phyloP scores from a whole-genome alignment of 2,329 filamentous ascomycete species.

The Pseudogymnoascus sp. region DNA sequence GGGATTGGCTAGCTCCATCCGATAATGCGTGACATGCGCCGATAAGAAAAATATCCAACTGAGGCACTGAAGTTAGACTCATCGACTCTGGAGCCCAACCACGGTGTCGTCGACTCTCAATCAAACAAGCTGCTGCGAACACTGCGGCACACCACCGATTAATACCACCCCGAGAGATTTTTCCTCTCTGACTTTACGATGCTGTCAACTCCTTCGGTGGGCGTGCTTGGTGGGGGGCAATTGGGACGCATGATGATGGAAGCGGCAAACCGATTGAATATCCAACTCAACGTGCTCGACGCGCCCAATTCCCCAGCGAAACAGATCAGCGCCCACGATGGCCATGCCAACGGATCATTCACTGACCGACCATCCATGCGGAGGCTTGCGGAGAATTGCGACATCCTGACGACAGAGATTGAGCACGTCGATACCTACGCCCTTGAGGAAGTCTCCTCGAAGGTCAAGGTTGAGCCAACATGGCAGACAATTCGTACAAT shows the following conservation, averaged over 20 bases:
- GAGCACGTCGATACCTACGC: constrained; percentile 91
- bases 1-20: neutral
- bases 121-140: neutral
- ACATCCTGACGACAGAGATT: constrained; percentile 87
- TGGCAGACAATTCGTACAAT: constrained; percentile 83
- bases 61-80: neutral
- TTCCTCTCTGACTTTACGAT: neutral
- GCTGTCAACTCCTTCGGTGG: constrained; percentile 20
- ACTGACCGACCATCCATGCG: constrained; percentile 73
- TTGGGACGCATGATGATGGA: constrained; percentile 92
- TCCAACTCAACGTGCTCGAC: constrained; percentile 74
- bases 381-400: constrained; percentile 66
- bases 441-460: constrained; percentile 70
- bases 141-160: neutral
- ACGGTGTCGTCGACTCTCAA: neutral
- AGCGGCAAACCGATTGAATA: constrained; percentile 67
- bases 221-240: constrained; percentile 58
- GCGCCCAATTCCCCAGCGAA: constrained; percentile 71
- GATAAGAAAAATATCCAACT: constrained; percentile 4
- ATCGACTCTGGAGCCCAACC: neutral
- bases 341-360: constrained; percentile 80
- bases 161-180: neutral
- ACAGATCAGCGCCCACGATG: constrained; percentile 68
- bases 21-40: neutral
- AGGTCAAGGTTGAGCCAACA: constrained; percentile 65